Evolutionary conservation across 306 rosid genomes (phyloP).

Genomic region (Spatholobus suberectus): DNA sequence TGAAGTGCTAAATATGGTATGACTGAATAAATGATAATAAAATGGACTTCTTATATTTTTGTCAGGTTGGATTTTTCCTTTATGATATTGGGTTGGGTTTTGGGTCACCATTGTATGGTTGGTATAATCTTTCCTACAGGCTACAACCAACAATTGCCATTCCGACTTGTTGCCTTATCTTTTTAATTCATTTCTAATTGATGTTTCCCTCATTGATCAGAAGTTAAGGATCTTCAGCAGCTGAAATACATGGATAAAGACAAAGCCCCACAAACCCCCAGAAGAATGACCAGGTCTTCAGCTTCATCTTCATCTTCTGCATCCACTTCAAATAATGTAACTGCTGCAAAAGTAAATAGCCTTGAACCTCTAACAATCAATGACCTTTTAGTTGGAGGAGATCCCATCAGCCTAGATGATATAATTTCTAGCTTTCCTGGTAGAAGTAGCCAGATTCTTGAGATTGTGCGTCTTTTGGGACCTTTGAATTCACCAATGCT

Average conservation of each 20-base stretch:
- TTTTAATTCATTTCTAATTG: slow-evolving; percentile 16
- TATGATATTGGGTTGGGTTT: neutral
- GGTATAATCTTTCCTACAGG: neutral
- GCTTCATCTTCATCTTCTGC: slow-evolving; percentile 53
- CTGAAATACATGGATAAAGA: slow-evolving; percentile 60
- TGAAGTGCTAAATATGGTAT: neutral
- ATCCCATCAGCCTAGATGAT: slow-evolving; percentile 64
- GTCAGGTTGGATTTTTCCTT: neutral
- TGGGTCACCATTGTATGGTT: neutral
- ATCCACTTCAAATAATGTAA: slow-evolving; percentile 48
- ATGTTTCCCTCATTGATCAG: slow-evolving; percentile 25
- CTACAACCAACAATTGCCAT: neutral
- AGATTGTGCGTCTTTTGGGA: slow-evolving; percentile 72
- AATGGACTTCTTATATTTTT: neutral
- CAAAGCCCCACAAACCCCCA: slow-evolving; percentile 52
- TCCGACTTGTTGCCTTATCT: neutral
- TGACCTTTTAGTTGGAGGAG: slow-evolving; percentile 81
- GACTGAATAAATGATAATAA: neutral
- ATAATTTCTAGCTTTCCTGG: slow-evolving; percentile 71
- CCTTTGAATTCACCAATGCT: slow-evolving; percentile 76
- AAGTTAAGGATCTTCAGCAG: neutral
- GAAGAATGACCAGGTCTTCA: slow-evolving; percentile 75
- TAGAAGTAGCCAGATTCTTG: slow-evolving; percentile 67
- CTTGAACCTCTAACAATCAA: slow-evolving; percentile 50
- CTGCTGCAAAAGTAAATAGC: slow-evolving; percentile 46